Conservation (phyloP, 148 eudicot species). For the Silene uniflora region DNA sequence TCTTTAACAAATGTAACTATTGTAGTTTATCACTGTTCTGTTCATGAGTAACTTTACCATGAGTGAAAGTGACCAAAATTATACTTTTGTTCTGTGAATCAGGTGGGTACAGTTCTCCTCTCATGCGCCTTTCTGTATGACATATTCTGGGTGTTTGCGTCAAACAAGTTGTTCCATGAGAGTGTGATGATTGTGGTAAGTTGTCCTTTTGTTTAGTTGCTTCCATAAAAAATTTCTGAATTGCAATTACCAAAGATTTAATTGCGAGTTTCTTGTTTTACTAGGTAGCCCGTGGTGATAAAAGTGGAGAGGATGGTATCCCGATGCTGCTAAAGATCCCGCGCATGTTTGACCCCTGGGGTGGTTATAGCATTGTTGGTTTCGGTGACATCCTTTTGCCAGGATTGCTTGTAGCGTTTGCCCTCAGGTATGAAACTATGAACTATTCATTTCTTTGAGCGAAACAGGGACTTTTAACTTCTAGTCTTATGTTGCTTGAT, state of each 20-base stretch:
- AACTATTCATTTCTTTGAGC: neutral
- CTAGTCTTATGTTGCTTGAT: neutral
- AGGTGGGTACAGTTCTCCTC: constrained; percentile 80
- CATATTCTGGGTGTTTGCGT: constrained; percentile 83
- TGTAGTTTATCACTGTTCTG: too few relatives aligned
- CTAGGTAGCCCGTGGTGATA: constrained; percentile 87
- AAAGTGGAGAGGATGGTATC: constrained; percentile 80
- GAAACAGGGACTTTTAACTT: too few relatives aligned
- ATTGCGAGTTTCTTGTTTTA: neutral
- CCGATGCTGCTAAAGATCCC: constrained; percentile 90
- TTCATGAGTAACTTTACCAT: too few relatives aligned
- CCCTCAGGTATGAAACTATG: constrained; percentile 44
- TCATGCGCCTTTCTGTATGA: constrained; percentile 76
- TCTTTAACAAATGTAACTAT: too few relatives aligned
- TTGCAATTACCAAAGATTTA: constrained; percentile 6
- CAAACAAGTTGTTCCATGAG: constrained; percentile 67
- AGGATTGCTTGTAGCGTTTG: constrained; percentile 66
- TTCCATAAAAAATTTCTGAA: neutral
- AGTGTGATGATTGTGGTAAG: constrained; percentile 94
- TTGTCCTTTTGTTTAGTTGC: constrained; percentile 7
- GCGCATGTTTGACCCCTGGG: constrained; percentile 87
- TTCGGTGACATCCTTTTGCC: constrained; percentile 85
- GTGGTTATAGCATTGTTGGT: constrained; percentile 85
- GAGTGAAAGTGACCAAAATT: too few relatives aligned
- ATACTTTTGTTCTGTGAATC: constrained; percentile 20